Percentiles rank a stretch among this genome's conserved stretches.
These are phyloP conservation scores for Cutaneotrichosporon sp. DNA, from an alignment of 1,284 basidiomycete genomes.

Conservation along the genomic window DNA sequence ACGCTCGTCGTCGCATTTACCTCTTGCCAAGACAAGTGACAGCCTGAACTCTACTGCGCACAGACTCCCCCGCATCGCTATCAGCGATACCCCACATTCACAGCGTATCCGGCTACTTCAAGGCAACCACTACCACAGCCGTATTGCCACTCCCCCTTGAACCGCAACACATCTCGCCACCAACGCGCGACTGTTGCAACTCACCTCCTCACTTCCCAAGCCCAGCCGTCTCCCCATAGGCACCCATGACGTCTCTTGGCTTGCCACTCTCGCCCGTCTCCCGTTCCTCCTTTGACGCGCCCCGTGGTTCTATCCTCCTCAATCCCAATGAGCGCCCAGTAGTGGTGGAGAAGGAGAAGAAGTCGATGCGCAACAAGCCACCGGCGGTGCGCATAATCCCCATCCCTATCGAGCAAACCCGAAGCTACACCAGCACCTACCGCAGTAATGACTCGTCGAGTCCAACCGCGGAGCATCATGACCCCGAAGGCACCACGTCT, in stretches of 20 bases:
- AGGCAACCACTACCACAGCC: no score
- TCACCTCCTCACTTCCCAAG: neutral
- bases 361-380: neutral
- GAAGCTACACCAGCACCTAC: neutral
- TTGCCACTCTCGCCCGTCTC: neutral
- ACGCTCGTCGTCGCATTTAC: no score
- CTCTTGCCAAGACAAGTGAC: no score
- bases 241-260: slow-evolving; percentile 4
- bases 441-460: neutral
- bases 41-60: no score
- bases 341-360: neutral
- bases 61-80: no score
- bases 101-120: no score
- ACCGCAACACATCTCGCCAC: no score
- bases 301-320: slow-evolving; percentile 14
- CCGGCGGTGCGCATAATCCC: neutral
- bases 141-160: no score
- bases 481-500: neutral
- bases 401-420: neutral
- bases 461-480: no score
- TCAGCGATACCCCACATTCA: no score
- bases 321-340: slow-evolving; percentile 5
- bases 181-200: neutral
- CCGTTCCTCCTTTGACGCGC: neutral
- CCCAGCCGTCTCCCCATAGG: neutral